Percentiles rank a stretch among this genome's conserved stretches.
These are phyloP conservation scores for Fraxinus nigra DNA, from an alignment of 305 asterid genomes.

Conservation along the genomic window DNA sequence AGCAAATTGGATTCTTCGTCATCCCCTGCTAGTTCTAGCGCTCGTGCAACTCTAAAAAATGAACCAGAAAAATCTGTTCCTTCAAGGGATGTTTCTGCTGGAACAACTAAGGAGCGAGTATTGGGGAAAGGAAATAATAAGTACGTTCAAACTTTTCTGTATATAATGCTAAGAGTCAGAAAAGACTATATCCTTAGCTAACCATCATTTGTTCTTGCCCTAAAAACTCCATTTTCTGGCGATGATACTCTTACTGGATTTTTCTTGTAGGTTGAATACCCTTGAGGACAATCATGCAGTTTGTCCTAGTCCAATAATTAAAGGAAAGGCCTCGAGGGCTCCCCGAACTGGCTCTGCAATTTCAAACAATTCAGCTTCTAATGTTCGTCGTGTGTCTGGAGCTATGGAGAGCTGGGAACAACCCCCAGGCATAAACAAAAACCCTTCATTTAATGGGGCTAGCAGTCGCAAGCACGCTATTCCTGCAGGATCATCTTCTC, in stretches of 20 bases:
- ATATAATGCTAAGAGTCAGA: slow-evolving; percentile 5
- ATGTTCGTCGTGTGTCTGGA: slow-evolving; percentile 51
- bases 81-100: slow-evolving; percentile 61
- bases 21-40: slow-evolving; percentile 56
- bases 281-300: slow-evolving; percentile 65
- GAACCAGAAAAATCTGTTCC: slow-evolving; percentile 67
- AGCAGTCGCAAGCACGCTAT: slow-evolving; percentile 75
- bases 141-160: slow-evolving; percentile 43
- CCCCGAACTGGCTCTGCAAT: slow-evolving; percentile 61
- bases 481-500: slow-evolving; percentile 82
- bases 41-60: slow-evolving; percentile 57
- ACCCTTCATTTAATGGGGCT: slow-evolving; percentile 51
- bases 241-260: slow-evolving; percentile 2
- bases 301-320: slow-evolving; percentile 59
- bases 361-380: slow-evolving; percentile 48
- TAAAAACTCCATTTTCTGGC: neutral
- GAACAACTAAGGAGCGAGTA: slow-evolving; percentile 69
- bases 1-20: slow-evolving; percentile 40
- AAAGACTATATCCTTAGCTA: neutral
- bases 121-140: slow-evolving; percentile 70
- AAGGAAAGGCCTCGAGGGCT: slow-evolving; percentile 89
- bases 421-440: slow-evolving; percentile 53
- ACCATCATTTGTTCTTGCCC: neutral
- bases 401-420: slow-evolving; percentile 87
- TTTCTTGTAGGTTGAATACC: slow-evolving; percentile 62